Conservation (phyloP, 257 asterid species). For the Nemophila menziesii region DNA sequence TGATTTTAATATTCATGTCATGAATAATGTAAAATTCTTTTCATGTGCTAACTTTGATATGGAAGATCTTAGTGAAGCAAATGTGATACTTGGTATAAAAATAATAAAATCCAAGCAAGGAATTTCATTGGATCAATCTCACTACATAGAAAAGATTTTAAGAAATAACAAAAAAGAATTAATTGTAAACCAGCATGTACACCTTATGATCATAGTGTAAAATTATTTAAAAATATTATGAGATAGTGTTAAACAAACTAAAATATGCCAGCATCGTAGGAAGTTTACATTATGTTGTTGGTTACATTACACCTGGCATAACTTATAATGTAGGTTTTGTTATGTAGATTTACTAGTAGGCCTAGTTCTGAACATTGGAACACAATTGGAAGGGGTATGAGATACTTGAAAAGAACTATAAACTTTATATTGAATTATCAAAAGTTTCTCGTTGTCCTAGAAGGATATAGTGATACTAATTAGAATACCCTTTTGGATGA, state of each 20-base stretch:
- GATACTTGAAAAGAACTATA: too few species aligned
- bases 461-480: slow-evolving; percentile 4
- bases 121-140: too few species aligned
- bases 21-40: too few species aligned
- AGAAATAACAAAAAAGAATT: not conserved
- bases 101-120: too few species aligned
- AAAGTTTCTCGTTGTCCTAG: slow-evolving; percentile 3
- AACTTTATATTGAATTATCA: too few species aligned
- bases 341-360: too few species aligned
- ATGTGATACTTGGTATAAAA: too few species aligned
- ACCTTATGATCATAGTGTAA: not conserved
- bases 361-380: slow-evolving; percentile 2
- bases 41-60: too few species aligned
- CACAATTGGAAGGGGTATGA: not conserved
- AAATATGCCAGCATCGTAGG: not conserved
- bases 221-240: not conserved
- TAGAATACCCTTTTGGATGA: slow-evolving; percentile 6
- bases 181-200: slow-evolving; percentile 1
- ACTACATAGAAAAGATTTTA: not conserved
- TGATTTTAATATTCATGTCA: too few species aligned
- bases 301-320: not conserved
- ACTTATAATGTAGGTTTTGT: not conserved
- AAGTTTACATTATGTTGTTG: not conserved
- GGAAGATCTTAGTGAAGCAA: too few species aligned
- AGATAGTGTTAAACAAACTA: not conserved